Base-by-base conservation (phyloP, 1,284 basidiomycete species). In the Heterobasidion irregulare region DNA sequence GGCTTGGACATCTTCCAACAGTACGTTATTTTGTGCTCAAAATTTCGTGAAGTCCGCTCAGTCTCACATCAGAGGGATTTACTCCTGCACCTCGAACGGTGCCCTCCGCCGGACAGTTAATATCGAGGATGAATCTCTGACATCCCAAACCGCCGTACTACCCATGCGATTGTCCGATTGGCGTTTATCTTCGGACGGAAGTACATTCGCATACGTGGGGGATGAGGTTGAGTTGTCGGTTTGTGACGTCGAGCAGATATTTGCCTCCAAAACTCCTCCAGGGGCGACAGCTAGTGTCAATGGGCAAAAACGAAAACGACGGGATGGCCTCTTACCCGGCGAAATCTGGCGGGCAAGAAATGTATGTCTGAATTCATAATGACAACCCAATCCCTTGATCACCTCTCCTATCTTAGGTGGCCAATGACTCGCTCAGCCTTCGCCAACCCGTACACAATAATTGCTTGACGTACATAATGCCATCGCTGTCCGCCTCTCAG, bases 141-240 rank as follows among this genome's bases (percentile, higher is more conserved):
- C 62, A 5, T 64, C 63, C 7, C 59, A 66, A 19, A 64, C 65
- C 2, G 65, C 70, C 8, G 58, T 71, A 9, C 75, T 92, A 45
- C 88, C 89, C 1, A 82, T 76, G 60, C 79, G 84, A 33, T 70
- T 92, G 18, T 72, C 68, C 48, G 81, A 79, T 55, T 89, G 87
- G 84, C 76, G 77, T n/a, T 68, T 89, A 13, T 77, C 83, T 2
- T 63, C 71, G 7, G 72, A 79, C 53, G 70, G 70, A 5, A 66
- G 73, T 26, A 76, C 77, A 0, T 93, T 95, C 69, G 81, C 84
- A 0, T 87, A 92, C 59, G 93, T 87, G 6, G 93, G 93, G 3
- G 86, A 94, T 62, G 93, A 95, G 68, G 89, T 95, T 15, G 91
- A 94, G 57, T 68, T 93, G 2, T 92, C 90, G 1, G 64, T 94